Percentiles rank a stretch among this genome's conserved stretches.
Conservation (phyloP, 2,329 filamentous ascomycete genomes). For the Curvularia lunata region DNA sequence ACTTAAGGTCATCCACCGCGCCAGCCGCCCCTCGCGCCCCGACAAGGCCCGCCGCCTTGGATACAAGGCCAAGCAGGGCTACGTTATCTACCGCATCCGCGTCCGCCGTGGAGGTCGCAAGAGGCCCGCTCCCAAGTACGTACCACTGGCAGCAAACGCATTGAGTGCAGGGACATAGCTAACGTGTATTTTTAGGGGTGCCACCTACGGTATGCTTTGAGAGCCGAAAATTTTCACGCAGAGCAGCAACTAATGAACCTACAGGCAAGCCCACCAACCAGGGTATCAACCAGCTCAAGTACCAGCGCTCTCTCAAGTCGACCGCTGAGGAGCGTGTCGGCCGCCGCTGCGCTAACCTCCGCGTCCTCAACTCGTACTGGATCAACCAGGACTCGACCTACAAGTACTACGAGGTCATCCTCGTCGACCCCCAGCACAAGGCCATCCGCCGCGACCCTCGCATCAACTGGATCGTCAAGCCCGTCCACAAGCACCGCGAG, state of each 20-base stretch:
- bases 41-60: conserved; percentile 99
- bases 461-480: conserved; percentile 99
- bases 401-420: conserved; percentile 99
- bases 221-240: conserved; percentile 1
- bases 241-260: conserved; percentile 30
- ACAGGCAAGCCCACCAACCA: conserved; percentile 99
- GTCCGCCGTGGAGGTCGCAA: conserved; percentile 99
- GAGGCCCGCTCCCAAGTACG: conserved; percentile 81
- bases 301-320: conserved; percentile 97
- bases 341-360: conserved; percentile 97
- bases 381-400: conserved; percentile 99
- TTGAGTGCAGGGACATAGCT: conserved; percentile 23
- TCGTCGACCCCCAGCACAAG: conserved; percentile 99
- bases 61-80: conserved; percentile 99
- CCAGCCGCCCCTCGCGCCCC: conserved; percentile 95
- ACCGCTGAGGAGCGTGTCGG: conserved; percentile 99
- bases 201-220: conserved; percentile 84
- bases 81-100: conserved; percentile 99
- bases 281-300: conserved; percentile 99
- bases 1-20: conserved; percentile 99
- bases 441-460: conserved; percentile 98
- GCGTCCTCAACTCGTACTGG: conserved; percentile 99
- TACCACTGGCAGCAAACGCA: conserved; percentile 7
- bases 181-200: conserved; percentile 66
- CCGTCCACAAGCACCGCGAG: conserved; percentile 99